Evolutionary conservation across 371 early-diverging fungal genomes (phyloP).

Genomic region (Rhizopus delemar): DNA sequence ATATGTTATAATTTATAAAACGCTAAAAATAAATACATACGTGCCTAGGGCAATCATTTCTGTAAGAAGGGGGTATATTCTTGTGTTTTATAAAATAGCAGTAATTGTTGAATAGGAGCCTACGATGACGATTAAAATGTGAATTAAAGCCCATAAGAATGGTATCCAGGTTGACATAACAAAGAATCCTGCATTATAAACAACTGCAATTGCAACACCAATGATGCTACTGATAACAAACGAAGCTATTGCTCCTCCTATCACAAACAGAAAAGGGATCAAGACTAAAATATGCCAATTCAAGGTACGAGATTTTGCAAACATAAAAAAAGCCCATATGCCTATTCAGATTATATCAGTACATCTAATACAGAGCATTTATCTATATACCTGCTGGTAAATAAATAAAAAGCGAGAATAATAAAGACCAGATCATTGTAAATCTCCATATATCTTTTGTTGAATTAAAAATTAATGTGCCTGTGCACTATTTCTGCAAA

Average conservation of each 20-base stretch:
- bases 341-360: constrained; percentile 20
- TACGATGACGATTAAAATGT: constrained; percentile 61
- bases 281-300: constrained; percentile 52
- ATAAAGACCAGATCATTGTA: constrained; percentile 49
- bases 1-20: too few relatives aligned
- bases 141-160: constrained; percentile 68
- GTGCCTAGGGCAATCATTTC: too few relatives aligned
- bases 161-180: constrained; percentile 74
- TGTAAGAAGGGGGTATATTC: not conserved
- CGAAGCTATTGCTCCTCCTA: constrained; percentile 57
- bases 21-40: too few relatives aligned
- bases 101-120: constrained; percentile 68
- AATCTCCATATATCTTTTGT: constrained; percentile 48
- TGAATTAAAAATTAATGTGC: constrained; percentile 1
- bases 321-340: constrained; percentile 54
- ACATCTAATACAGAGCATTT: not conserved
- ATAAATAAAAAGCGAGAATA: constrained; percentile 47
- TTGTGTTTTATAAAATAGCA: constrained; percentile 50
- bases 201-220: constrained; percentile 59
- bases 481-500: not conserved
- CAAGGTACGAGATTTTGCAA: constrained; percentile 52
- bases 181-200: constrained; percentile 67
- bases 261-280: constrained; percentile 53
- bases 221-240: constrained; percentile 62
- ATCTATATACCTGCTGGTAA: constrained; percentile 43